Evolutionary conservation across 1,284 basidiomycete species (phyloP), one percentile per base, ranked within the genome.

Genomic region (Rhodotorula sp.): DNA sequence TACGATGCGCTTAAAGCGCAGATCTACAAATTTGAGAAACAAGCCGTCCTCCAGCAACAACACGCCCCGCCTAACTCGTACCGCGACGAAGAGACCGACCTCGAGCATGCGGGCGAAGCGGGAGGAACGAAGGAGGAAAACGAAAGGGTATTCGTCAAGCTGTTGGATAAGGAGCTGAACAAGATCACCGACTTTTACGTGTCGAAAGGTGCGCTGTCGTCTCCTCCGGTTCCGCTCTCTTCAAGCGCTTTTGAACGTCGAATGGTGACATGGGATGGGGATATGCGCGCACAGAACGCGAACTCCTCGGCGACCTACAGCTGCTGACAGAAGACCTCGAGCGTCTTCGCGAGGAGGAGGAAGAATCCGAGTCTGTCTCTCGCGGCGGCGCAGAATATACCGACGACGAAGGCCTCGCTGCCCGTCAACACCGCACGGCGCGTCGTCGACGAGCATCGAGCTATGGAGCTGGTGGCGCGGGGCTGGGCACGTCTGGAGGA

Each of bases 141-240:
- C 75, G 22, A 80, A 81, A 34, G 79, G 80, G 40, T 85, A 31
- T 96, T 97, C 80, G 80, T 84, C 18, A 86, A 88, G 0, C 84
- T 94, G 0, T 84, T 97, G 46, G 89, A 96, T 79, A 84, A 86
- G 67, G 94, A 99, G 78, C 83, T 95, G 53, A 82, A 84, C 77
- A 98, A 95, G 84, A 89, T 98, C 30, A 83, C 84, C 44, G 72
- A 83, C 1, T 98, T 98, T 79, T 98, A 97, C 80, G 85, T 86
- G 66, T 77, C 82, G 11, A 91, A 94, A 80, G 68, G 68, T 66
- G 44, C 26, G 65, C 34, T 3, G n/a, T 2, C 37, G 20, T 24
- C 44, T 22, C 46, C 10, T 15, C 4, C 13, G 5, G 15, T 28
- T 28, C n/a, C n/a, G n/a, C n/a, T n/a, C n/a, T n/a, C 30, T 22